phyloP scores from a whole-genome alignment of 257 asterid species.

The Nyctanthes arbortristis region DNA sequence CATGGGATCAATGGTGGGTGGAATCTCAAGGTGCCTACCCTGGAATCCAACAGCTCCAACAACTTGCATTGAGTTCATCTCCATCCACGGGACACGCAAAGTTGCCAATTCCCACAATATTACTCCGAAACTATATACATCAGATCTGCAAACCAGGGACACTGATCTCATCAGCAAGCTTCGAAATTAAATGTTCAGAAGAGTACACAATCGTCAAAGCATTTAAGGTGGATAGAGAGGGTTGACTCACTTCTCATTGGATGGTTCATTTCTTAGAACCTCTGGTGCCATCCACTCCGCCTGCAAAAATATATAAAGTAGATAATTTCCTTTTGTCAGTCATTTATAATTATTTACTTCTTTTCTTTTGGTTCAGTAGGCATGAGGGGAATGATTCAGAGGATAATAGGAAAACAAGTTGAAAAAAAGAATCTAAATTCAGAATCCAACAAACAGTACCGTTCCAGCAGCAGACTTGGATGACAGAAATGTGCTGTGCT shows the following conservation, averaged over 20 bases:
- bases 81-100: constrained; percentile 89
- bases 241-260: constrained; percentile 85
- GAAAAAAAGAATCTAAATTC: constrained; percentile 8
- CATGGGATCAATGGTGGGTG: constrained; percentile 63
- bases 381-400: background rate
- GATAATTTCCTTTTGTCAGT: constrained; percentile 2
- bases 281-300: constrained; percentile 99
- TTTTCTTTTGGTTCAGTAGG: background rate
- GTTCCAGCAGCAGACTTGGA: constrained; percentile 97
- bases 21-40: constrained; percentile 75
- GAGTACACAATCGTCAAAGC: constrained; percentile 6
- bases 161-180: constrained; percentile 18
- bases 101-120: constrained; percentile 97
- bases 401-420: background rate
- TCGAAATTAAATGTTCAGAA: background rate
- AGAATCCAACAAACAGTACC: constrained; percentile 45
- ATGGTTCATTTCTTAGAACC: constrained; percentile 90
- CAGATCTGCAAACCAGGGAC: constrained; percentile 64
- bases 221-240: background rate
- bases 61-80: constrained; percentile 97
- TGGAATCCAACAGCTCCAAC: constrained; percentile 99
- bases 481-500: constrained; percentile 91
- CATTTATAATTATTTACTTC: no score
- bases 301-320: constrained; percentile 45
- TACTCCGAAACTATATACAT: constrained; percentile 92